These are phyloP conservation scores for Sisymbrium irio DNA, from an alignment of 345 rosid species.

Conservation along the genomic window DNA sequence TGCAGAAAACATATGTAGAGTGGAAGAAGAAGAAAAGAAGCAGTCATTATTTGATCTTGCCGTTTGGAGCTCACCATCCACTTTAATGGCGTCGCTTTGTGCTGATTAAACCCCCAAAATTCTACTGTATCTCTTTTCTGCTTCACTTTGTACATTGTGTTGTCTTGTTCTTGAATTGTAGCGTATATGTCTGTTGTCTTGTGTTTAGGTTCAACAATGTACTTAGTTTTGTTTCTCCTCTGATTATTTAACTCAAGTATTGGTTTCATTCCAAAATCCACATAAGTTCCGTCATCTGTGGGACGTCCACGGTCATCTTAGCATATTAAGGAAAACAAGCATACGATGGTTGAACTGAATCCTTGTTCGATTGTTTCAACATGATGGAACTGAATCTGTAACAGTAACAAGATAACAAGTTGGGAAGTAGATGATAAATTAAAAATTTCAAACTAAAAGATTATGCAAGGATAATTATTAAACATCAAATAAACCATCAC, in stretches of 20 bases:
- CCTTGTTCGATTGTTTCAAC: not conserved
- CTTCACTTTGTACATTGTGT: not conserved
- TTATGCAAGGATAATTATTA: not conserved
- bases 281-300: not conserved
- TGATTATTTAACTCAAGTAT: too few relatives aligned
- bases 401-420: not conserved
- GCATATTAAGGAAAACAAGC: not conserved
- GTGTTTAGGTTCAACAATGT: not conserved
- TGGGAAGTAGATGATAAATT: not conserved
- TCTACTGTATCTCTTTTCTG: not conserved
- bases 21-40: slow-evolving; percentile 61
- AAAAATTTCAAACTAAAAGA: not conserved
- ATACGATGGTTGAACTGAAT: not conserved
- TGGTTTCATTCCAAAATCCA: too few relatives aligned
- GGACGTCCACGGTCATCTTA: too few relatives aligned
- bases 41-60: slow-evolving; percentile 50
- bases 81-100: slow-evolving; percentile 67
- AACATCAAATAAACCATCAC: not conserved
- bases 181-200: not conserved
- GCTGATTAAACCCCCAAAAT: slow-evolving; percentile 22
- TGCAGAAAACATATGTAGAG: slow-evolving; percentile 57
- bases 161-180: not conserved
- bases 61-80: slow-evolving; percentile 71
- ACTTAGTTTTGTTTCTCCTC: not conserved
- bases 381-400: not conserved